Evolutionary conservation across 2,329 filamentous ascomycete species (phyloP).

Genomic region (Fusarium sp.): DNA sequence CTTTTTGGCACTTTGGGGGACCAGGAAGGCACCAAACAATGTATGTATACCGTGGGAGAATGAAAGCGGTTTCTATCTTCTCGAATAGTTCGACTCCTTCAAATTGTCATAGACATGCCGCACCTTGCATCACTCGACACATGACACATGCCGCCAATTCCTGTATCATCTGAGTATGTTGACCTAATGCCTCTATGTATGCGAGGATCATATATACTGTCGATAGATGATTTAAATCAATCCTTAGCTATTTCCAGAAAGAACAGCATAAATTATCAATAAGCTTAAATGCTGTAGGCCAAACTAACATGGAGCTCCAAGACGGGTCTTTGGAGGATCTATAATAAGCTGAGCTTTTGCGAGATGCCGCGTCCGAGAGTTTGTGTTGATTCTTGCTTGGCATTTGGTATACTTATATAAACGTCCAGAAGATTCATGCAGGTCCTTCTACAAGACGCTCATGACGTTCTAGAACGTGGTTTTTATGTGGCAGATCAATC

Average conservation of each 20-base stretch:
- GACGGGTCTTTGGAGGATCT: not conserved
- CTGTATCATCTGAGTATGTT: not conserved
- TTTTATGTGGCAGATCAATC: not conserved
- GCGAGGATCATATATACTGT: not conserved
- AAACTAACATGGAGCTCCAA: not conserved
- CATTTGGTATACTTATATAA: constrained; percentile 1
- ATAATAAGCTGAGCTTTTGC: not conserved
- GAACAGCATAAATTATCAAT: not conserved
- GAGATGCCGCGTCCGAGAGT: not conserved
- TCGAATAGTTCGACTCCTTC: not conserved
- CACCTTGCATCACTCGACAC: not conserved
- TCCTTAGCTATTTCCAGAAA: not conserved
- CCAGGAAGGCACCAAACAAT: not conserved
- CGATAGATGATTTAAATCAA: not conserved
- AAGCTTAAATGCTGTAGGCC: not conserved
- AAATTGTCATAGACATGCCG: not conserved
- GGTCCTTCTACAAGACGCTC: not conserved
- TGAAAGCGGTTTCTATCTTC: constrained; percentile 2
- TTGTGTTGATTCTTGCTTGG: not conserved
- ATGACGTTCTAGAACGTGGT: constrained; percentile 13
- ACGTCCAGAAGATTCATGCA: not conserved
- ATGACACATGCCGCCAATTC: not conserved
- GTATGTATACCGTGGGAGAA: not conserved
- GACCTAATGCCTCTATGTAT: not conserved
- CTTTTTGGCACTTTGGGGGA: not conserved